These are phyloP conservation scores for Apiotrichum veenhuisii DNA, from an alignment of 1,284 basidiomycete species.

Conservation along the genomic window DNA sequence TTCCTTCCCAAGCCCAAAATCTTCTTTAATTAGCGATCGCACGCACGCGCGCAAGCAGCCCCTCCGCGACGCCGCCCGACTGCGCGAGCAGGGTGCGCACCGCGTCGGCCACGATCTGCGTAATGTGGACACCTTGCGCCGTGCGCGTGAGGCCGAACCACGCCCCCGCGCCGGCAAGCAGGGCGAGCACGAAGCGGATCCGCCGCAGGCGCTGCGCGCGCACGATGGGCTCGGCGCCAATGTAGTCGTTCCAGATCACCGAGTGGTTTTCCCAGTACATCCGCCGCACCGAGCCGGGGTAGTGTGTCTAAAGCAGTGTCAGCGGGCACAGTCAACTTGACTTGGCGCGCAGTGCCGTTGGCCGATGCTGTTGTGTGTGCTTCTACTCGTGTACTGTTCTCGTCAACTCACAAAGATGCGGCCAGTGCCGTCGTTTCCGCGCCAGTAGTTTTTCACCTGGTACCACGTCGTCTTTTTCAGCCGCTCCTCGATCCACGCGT, in stretches of 20 bases:
- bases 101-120: too few species aligned
- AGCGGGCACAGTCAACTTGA: background rate
- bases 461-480: conserved; percentile 17
- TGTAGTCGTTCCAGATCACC: conserved; percentile 11
- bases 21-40: too few species aligned
- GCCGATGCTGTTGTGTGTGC: too few species aligned
- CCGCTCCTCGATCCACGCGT: conserved; percentile 20
- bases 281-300: conserved; percentile 9
- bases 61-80: too few species aligned
- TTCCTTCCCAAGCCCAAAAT: too few species aligned
- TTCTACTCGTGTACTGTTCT: too few species aligned
- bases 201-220: background rate
- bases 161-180: background rate
- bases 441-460: conserved; percentile 14
- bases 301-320: conserved; percentile 6
- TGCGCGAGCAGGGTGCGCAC: too few species aligned
- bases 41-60: too few species aligned
- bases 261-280: conserved; percentile 9
- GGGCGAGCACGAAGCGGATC: background rate
- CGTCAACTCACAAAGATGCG: conserved; percentile 15
- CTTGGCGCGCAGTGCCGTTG: too few species aligned
- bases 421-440: conserved; percentile 13
- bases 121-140: too few species aligned
- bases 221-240: conserved; percentile 8
- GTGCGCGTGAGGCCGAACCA: background rate